Percentiles rank a stretch among this genome's conserved stretches.
Evolutionary conservation across 371 early-diverging fungal genomes (phyloP).

Genomic region (Mortierella sp.): DNA sequence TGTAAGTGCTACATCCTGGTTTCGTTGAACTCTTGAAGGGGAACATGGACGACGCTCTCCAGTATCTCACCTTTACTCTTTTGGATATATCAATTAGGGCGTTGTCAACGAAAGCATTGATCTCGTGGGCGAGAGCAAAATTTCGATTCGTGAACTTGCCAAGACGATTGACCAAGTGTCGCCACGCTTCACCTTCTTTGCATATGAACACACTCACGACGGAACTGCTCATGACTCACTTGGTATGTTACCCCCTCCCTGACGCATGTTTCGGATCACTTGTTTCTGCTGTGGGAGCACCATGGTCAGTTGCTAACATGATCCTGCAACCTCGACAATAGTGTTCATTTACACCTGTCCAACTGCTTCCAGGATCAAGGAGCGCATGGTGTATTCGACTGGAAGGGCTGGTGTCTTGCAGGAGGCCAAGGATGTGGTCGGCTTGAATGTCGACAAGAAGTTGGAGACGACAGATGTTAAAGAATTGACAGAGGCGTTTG

Average conservation of each 20-base stretch:
- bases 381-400: conserved; percentile 90
- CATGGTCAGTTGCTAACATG: too few species aligned
- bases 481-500: conserved; percentile 69
- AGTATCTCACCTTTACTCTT: background rate
- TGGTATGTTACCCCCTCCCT: conserved; percentile 61
- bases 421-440: conserved; percentile 63
- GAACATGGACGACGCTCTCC: too few species aligned
- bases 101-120: conserved; percentile 68
- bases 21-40: background rate
- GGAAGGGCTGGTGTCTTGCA: conserved; percentile 70
- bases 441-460: conserved; percentile 70
- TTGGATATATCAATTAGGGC: conserved; percentile 10
- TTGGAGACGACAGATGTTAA: conserved; percentile 76
- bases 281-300: background rate
- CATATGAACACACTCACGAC: conserved; percentile 59
- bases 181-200: conserved; percentile 78
- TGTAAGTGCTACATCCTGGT: conserved; percentile 44
- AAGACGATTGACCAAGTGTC: conserved; percentile 60
- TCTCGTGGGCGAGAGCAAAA: conserved; percentile 57
- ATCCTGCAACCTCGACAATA: too few species aligned
- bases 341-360: conserved; percentile 89
- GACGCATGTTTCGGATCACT: too few species aligned
- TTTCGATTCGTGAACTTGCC: conserved; percentile 57
- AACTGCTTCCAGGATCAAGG: conserved; percentile 78
- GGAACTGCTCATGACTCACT: conserved; percentile 55